These are phyloP conservation scores for Lodderomyces metapsilosis DNA, from an alignment of 1,139 yeast species.

Conservation along the genomic window DNA sequence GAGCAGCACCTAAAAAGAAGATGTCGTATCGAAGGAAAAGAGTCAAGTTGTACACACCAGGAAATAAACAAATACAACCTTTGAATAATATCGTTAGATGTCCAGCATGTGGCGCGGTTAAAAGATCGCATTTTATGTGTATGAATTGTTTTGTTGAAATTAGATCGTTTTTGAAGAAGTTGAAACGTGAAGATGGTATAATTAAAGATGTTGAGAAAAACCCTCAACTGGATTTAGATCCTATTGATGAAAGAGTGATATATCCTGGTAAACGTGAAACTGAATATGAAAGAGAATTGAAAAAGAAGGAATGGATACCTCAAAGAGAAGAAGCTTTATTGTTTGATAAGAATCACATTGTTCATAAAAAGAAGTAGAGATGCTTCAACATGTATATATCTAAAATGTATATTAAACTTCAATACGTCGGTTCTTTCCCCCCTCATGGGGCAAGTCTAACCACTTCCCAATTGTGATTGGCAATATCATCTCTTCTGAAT, in stretches of 20 bases:
- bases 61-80: slow-evolving; percentile 74
- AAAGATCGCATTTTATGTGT: slow-evolving; percentile 86
- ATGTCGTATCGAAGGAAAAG: slow-evolving; percentile 84
- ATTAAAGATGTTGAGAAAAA: slow-evolving; percentile 14
- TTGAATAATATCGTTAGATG: slow-evolving; percentile 80
- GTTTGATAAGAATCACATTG: slow-evolving; percentile 24
- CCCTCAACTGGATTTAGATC: slow-evolving; percentile 54
- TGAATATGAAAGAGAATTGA: slow-evolving; percentile 41
- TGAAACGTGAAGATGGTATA: slow-evolving; percentile 38
- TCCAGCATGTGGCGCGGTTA: slow-evolving; percentile 92
- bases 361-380: slow-evolving; percentile 17
- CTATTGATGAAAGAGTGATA: slow-evolving; percentile 60
- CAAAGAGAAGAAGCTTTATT: slow-evolving; percentile 40
- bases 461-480: slow-evolving; percentile 56
- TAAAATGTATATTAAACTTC: slow-evolving; percentile 1
- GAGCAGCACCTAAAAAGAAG: slow-evolving; percentile 93
- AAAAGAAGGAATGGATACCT: slow-evolving; percentile 68
- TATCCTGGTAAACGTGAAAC: slow-evolving; percentile 68
- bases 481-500: slow-evolving; percentile 55
- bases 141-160: slow-evolving; percentile 90
- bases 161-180: slow-evolving; percentile 63
- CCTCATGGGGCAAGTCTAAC: slow-evolving; percentile 76
- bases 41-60: slow-evolving; percentile 78
- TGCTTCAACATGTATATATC: neutral
- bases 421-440: neutral